These are phyloP conservation scores for Acanthamoeba culbertsoni DNA, from an alignment of 208 protist genomes.

Conservation along the genomic window DNA sequence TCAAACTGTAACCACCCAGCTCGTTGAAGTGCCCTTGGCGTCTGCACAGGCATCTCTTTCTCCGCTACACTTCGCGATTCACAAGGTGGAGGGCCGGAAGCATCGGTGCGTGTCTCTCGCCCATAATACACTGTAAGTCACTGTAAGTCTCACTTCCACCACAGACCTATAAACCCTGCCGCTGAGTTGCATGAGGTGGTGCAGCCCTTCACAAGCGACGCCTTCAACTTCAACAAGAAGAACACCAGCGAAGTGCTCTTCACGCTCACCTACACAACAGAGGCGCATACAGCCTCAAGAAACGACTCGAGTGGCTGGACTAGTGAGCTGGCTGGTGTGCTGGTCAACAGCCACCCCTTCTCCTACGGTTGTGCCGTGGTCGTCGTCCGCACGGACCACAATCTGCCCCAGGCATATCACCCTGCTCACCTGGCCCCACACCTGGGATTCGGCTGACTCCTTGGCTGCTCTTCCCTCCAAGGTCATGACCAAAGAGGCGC, in stretches of 20 bases:
- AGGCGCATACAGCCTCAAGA: neutral
- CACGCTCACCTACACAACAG: neutral
- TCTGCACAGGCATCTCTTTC: neutral
- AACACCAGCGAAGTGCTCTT: constrained; percentile 11
- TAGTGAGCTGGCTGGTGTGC: neutral
- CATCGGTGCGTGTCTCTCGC: neutral
- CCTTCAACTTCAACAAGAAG: constrained; percentile 20
- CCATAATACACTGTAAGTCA: neutral
- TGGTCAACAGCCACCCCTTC: constrained; percentile 36
- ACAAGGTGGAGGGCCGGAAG: neutral
- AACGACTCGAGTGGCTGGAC: neutral
- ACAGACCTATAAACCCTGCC: neutral
- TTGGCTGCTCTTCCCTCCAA: neutral
- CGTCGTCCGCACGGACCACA: neutral
- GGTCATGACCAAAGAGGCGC: neutral
- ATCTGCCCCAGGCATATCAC: neutral
- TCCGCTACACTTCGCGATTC: neutral
- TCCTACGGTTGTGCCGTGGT: neutral
- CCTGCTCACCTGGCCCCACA: neutral
- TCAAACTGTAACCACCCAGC: neutral
- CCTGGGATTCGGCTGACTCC: neutral
- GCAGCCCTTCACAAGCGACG: neutral
- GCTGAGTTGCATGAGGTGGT: neutral
- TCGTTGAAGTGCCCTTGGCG: neutral
- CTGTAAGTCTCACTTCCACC: neutral